Base-by-base conservation (phyloP, 371 early-diverging fungal genomes). In the Mycotypha africana region DNA sequence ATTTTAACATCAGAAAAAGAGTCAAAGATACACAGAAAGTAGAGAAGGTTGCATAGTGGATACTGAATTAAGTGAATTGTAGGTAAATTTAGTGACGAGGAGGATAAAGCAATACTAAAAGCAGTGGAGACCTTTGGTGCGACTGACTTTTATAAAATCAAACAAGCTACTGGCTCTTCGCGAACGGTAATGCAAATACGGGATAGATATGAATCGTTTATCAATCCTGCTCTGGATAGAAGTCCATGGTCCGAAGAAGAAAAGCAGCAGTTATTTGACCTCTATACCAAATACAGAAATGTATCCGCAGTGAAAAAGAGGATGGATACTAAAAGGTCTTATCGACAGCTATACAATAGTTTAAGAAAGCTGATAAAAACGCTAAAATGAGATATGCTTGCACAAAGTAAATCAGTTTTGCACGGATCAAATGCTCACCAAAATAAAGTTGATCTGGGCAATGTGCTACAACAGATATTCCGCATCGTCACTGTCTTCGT, bases 241-340 rank as follows among this genome's bases (percentile, higher is more conserved):
- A 63, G 64, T 4, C 62, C 60, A 6, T 73, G 73, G 73, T 47
- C 62, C 8, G 38, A 42, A 3, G 55, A 66, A 16, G 72, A 71
- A 32, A 51, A 51, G 21, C 54, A 51, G 21, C 4, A 35, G 3
- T 19, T 23, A 4, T 11, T 25, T 10, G n/a, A 33, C 38, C 9
- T 47, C 17, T 54, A 43, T 44, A 7, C 26, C 7, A 45, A 48
- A 16, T 15, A 38, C 8, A 39, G 40, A 23, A 39, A 43, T 35
- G 10, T 54, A 3, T 34, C 42, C 10, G 42, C 43, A 14, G 48
- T 54, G 1, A 38, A 38, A n/a, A n/a, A 5, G 10, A 39, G 35
- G 16, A 48, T 48, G 44, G 40, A 54, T 12, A 48, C 49, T 30
- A 47, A 44, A 34, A 35, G 55, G 22, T 48, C 49, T 35, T 48